Evolutionary conservation across 2,329 filamentous ascomycete genomes (phyloP).

Genomic region (Colletotrichum sublineola): DNA sequence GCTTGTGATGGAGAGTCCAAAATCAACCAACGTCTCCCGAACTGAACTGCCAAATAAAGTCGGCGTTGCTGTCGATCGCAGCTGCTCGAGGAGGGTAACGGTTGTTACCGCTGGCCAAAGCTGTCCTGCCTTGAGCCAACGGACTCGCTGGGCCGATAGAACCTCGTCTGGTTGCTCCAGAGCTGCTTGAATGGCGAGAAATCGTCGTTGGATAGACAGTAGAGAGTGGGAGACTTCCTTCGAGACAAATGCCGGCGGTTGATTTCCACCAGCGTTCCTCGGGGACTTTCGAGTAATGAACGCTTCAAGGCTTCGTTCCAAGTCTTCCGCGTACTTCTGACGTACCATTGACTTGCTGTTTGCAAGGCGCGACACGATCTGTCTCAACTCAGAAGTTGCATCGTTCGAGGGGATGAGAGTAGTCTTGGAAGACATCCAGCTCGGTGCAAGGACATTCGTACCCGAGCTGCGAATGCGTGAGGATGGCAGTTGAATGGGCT

Average conservation of each 20-base stretch:
- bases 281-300: conserved; percentile 43
- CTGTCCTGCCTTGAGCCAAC: conserved; percentile 57
- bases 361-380: conserved; percentile 50
- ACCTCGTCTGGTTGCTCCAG: conserved; percentile 11
- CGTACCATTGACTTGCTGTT: conserved; percentile 52
- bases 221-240: conserved; percentile 16
- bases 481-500: conserved; percentile 16
- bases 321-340: conserved; percentile 52
- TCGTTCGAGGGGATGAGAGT: conserved; percentile 20
- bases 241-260: neutral
- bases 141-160: conserved; percentile 43
- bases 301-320: conserved; percentile 46
- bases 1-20: conserved; percentile 58
- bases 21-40: conserved; percentile 56
- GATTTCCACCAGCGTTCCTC: neutral
- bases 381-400: conserved; percentile 42
- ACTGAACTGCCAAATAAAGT: conserved; percentile 51
- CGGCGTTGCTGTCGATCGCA: conserved; percentile 52
- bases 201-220: conserved; percentile 7
- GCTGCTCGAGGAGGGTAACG: conserved; percentile 60
- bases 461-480: conserved; percentile 12
- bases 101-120: conserved; percentile 62
- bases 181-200: conserved; percentile 7
- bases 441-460: conserved; percentile 34
- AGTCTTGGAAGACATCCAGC: conserved; percentile 37